Conservation (phyloP, 768 basidiomycete genomes). For the Boletus coccyginus region DNA sequence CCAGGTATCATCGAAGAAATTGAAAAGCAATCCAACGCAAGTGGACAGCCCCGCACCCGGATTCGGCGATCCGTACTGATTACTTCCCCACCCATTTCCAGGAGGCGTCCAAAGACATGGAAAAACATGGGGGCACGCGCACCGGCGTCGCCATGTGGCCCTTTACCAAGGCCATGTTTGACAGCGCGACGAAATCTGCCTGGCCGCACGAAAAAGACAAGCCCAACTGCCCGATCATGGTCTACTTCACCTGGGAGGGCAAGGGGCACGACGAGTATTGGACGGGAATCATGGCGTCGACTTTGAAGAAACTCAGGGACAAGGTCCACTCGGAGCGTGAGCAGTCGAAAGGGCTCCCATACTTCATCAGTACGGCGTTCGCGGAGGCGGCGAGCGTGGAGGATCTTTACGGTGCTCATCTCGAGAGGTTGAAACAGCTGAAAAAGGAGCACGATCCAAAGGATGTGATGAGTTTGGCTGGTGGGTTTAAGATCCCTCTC, state of each 20-base stretch:
- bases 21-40: neutral
- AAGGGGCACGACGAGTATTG: slow-evolving; percentile 8
- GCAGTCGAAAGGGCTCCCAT: neutral
- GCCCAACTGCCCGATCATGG: slow-evolving; percentile 13
- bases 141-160: slow-evolving; percentile 13
- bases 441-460: slow-evolving; percentile 11
- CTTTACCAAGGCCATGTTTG: slow-evolving; percentile 13
- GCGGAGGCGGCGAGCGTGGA: neutral
- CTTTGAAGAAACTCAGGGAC: neutral
- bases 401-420: slow-evolving; percentile 8
- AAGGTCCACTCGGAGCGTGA: neutral
- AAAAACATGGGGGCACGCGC: neutral
- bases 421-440: neutral
- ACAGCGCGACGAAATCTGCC: slow-evolving; percentile 5
- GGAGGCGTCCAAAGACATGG: slow-evolving; percentile 2
- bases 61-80: neutral
- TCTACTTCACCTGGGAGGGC: slow-evolving; percentile 15
- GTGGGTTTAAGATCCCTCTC: slow-evolving; percentile 18
- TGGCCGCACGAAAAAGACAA: slow-evolving; percentile 11
- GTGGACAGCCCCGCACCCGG: neutral
- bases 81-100: neutral
- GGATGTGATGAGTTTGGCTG: slow-evolving; percentile 8
- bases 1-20: slow-evolving; percentile 5
- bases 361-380: slow-evolving; percentile 8
- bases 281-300: slow-evolving; percentile 1